Percentiles rank a stretch among this genome's conserved stretches.
phyloP scores from a whole-genome alignment of 805 yeast species.

The Wickerhamiella sergipiensis region DNA sequence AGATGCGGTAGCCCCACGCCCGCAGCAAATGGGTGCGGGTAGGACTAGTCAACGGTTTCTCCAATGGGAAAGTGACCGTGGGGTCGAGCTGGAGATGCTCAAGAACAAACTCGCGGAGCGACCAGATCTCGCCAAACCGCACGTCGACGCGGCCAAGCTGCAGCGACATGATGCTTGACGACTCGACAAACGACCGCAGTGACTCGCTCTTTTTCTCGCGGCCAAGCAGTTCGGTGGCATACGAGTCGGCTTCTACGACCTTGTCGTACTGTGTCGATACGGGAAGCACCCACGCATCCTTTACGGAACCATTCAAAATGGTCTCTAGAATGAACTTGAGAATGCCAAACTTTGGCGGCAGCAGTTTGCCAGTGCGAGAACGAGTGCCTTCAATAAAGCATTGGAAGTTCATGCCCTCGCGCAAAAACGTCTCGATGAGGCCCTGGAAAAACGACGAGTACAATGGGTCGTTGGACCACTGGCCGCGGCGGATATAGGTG shows the following conservation, averaged over 20 bases:
- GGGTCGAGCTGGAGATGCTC: constrained; percentile 20
- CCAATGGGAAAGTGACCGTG: constrained; percentile 4
- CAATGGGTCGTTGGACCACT: constrained; percentile 30
- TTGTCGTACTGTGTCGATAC: constrained; percentile 47
- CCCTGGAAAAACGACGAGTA: constrained; percentile 30
- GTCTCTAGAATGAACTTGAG: constrained; percentile 39
- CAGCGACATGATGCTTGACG: constrained; percentile 23
- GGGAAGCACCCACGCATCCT: constrained; percentile 37
- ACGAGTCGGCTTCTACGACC: constrained; percentile 41
- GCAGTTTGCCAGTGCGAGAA: constrained; percentile 49
- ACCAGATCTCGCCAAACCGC: constrained; percentile 30
- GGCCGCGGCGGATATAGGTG: constrained; percentile 39
- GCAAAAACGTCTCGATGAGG: constrained; percentile 35
- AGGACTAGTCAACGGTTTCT: constrained; percentile 2
- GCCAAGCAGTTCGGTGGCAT: constrained; percentile 43
- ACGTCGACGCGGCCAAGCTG: constrained; percentile 30
- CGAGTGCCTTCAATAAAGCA: constrained; percentile 57
- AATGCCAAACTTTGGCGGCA: constrained; percentile 50
- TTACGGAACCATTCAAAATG: constrained; percentile 29
- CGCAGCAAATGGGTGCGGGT: constrained; percentile 26
- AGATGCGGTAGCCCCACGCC: constrained; percentile 39
- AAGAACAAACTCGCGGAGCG: constrained; percentile 22
- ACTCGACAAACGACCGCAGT: constrained; percentile 26
- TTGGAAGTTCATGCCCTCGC: constrained; percentile 38
- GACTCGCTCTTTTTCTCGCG: constrained; percentile 43